Conservation (phyloP, 2,329 filamentous ascomycete species). For the Mycocentrospora acerina region DNA sequence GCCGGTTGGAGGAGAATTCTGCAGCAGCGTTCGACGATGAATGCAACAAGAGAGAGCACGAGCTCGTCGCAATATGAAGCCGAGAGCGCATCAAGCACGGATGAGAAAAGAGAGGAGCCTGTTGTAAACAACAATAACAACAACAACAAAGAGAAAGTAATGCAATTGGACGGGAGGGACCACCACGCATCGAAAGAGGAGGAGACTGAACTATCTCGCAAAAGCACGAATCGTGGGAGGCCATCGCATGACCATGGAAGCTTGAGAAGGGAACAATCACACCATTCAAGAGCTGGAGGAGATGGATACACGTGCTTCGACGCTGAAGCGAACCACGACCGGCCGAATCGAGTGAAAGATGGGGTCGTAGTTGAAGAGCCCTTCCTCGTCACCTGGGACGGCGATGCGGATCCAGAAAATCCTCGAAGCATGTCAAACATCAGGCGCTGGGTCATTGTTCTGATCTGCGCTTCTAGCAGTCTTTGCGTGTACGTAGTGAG, state of each 20-base stretch:
- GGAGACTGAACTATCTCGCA: background rate
- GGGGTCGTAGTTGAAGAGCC: conserved; percentile 40
- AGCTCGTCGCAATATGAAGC: conserved; percentile 6
- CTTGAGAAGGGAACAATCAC: conserved; percentile 25
- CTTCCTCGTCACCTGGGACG: conserved; percentile 75
- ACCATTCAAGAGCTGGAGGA: conserved; percentile 39
- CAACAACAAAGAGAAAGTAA: conserved; percentile 15
- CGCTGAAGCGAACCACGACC: conserved; percentile 22
- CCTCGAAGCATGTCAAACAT: conserved; percentile 67
- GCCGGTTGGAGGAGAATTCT: too few species aligned
- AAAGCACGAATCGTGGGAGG: conserved; percentile 6
- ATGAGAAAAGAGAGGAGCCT: conserved; percentile 11
- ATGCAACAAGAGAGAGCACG: conserved; percentile 3
- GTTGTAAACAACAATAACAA: conserved; percentile 10
- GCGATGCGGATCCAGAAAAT: conserved; percentile 70
- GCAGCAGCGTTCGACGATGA: conserved; percentile 5
- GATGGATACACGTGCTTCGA: conserved; percentile 43
- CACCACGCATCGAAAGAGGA: conserved; percentile 1
- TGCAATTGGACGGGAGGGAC: conserved; percentile 9
- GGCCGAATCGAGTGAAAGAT: conserved; percentile 22
- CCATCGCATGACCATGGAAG: conserved; percentile 20
- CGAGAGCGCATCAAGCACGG: conserved; percentile 14
- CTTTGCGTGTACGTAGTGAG: conserved; percentile 74
- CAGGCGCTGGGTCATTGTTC: conserved; percentile 79
- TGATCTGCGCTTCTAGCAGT: conserved; percentile 72